phyloP scores from a whole-genome alignment of 768 basidiomycete genomes.

The Russula earlei region DNA sequence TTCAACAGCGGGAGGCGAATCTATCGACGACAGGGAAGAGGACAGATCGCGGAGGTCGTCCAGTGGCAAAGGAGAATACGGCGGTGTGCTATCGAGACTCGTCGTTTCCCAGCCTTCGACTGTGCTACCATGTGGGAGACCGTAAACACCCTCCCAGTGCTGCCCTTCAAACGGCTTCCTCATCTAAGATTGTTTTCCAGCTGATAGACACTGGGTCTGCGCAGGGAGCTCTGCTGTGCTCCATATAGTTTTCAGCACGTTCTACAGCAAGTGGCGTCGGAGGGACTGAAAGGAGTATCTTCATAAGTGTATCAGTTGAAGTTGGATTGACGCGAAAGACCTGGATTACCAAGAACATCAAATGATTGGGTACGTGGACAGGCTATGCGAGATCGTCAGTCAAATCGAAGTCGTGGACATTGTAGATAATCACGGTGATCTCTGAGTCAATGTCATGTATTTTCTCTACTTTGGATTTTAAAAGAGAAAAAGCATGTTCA shows the following conservation, averaged over 20 bases:
- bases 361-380: constrained; percentile 42
- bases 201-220: constrained; percentile 37
- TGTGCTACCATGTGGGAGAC: constrained; percentile 39
- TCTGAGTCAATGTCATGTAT: constrained; percentile 55
- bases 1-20: constrained; percentile 7
- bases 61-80: constrained; percentile 49
- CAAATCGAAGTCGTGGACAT: background rate
- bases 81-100: constrained; percentile 53
- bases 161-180: constrained; percentile 81
- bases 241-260: constrained; percentile 46
- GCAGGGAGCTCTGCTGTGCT: constrained; percentile 38
- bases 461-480: constrained; percentile 42
- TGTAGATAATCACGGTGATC: constrained; percentile 40
- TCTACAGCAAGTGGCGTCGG: constrained; percentile 41
- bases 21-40: constrained; percentile 19
- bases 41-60: constrained; percentile 7
- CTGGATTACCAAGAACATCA: constrained; percentile 54
- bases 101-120: constrained; percentile 36
- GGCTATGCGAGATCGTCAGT: constrained; percentile 5
- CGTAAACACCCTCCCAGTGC: constrained; percentile 74
- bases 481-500: constrained; percentile 38
- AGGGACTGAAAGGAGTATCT: constrained; percentile 51
- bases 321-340: background rate
- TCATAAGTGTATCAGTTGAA: background rate
- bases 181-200: constrained; percentile 71